Base-by-base conservation (phyloP, 2,329 filamentous ascomycete species). In the Trichoderma pleuroti region DNA sequence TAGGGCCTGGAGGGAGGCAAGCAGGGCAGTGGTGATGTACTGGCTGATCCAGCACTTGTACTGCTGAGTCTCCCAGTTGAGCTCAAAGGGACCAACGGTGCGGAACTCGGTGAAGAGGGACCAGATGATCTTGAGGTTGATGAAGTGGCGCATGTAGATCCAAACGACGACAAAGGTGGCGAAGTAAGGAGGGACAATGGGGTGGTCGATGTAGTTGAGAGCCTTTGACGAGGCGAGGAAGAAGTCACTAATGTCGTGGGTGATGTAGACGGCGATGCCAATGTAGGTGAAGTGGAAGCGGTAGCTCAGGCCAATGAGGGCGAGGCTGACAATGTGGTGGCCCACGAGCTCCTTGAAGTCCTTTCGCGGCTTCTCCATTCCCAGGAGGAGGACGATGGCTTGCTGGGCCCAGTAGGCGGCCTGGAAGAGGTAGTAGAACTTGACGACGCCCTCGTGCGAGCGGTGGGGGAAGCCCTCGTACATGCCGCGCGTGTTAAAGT, bases 221-320 rank as follows among this genome's bases (percentile, higher is more conserved):
- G 91, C 88, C 84, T 98, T 98, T 72, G 93, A 97, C 2, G 93
- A 96, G 46, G 95, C 94, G 57, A 98, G 87, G 88, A 98, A 98
- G 83, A 98, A 97, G 81, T 98, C 94, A 72, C 91, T 94, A 73
- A 98, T 92, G 78, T 98, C 94, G 81, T 97, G 93, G 11, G 94
- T 97, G 73, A 96, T 93, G 81, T 97, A 98, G 39, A 98, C 93
- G 24, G 93, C 93, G 69, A 98, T 83, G 30, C 94, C 94, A 80
- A 98, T 97, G 82, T 97, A 95, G 24, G 94, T 97, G 81, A 98
- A 98, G 82, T 98, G 94, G 85, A 97, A 98, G 72, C 93, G 90
- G 83, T 98, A 98, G 84, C 92, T 96, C 77, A 95, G 84, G 71
- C 83, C 91, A 75, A 98, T 97, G 76, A 98, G 86, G 24, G 90